Percentiles rank a stretch among this genome's conserved stretches.
Evolutionary conservation across 345 rosid genomes (phyloP).

Genomic region (Citrus maxima): DNA sequence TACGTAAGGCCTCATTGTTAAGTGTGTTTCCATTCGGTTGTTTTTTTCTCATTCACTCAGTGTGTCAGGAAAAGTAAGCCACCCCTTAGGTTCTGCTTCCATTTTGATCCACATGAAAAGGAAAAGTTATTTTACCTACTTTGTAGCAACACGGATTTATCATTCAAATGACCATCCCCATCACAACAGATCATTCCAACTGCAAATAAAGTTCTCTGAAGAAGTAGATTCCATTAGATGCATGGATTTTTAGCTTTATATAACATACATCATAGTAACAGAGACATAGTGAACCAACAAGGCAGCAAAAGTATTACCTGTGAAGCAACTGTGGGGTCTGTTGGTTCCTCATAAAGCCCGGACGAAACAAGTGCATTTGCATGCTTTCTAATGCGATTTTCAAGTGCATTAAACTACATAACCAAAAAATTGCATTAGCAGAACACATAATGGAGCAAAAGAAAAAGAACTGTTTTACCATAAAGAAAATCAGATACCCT

Average conservation of each 20-base stretch:
- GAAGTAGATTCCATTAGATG: conserved; percentile 30
- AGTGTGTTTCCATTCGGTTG: not conserved
- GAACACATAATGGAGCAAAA: conserved; percentile 11
- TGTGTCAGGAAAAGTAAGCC: not conserved
- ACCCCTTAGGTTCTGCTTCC: not conserved
- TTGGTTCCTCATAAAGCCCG: conserved; percentile 65
- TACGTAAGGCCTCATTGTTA: not conserved
- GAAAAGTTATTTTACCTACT: conserved; percentile 57
- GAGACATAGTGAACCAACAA: conserved; percentile 2
- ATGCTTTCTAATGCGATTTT: conserved; percentile 58
- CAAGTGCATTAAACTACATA: conserved; percentile 64
- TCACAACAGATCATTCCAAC: conserved; percentile 96
- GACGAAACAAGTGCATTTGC: conserved; percentile 55
- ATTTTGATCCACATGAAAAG: conserved; percentile 5
- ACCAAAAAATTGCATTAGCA: conserved; percentile 9
- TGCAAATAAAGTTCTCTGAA: conserved; percentile 75
- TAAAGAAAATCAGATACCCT: conserved; percentile 43
- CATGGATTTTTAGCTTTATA: conserved; percentile 13
- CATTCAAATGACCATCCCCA: conserved; percentile 91
- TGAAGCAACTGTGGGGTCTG: conserved; percentile 88
- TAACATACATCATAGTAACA: not conserved
- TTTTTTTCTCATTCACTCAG: no score
- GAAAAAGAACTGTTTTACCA: conserved; percentile 1
- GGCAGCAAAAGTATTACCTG: conserved; percentile 46
- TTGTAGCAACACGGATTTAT: conserved; percentile 77